Percentiles rank a stretch among this genome's conserved stretches.
These are phyloP conservation scores for Solanum phureja DNA, from an alignment of 257 asterid genomes.

Conservation along the genomic window DNA sequence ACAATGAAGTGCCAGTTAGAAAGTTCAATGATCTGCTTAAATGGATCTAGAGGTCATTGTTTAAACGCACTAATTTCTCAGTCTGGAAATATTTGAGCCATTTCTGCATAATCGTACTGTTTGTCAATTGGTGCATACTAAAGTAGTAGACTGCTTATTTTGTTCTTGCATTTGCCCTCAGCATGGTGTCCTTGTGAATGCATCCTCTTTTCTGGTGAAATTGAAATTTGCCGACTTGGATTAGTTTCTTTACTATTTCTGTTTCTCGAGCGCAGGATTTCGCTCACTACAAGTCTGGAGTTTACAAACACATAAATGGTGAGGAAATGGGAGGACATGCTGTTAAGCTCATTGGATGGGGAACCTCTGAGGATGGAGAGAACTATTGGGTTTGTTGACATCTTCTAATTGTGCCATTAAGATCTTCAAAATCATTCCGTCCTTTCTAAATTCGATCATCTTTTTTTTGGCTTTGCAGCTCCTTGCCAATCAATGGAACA, in stretches of 20 bases:
- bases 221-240: background rate
- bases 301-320: slow-evolving; percentile 69
- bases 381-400: slow-evolving; percentile 68
- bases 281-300: slow-evolving; percentile 90
- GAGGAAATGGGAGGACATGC: slow-evolving; percentile 86
- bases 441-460: slow-evolving; percentile 1
- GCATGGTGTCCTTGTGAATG: background rate
- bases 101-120: background rate
- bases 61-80: background rate
- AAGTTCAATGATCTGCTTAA: background rate
- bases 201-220: background rate
- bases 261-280: slow-evolving; percentile 49
- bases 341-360: slow-evolving; percentile 96
- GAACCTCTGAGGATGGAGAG: slow-evolving; percentile 68
- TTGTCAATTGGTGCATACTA: background rate
- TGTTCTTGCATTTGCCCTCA: background rate
- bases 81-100: background rate
- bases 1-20: background rate
- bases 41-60: background rate
- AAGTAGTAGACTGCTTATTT: background rate
- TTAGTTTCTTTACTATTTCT: background rate
- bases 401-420: background rate
- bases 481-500: slow-evolving; percentile 92
- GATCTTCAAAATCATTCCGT: background rate
- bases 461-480: slow-evolving; percentile 41